Base-by-base conservation (phyloP, 2,329 filamentous ascomycete genomes). In the Hypoxylon sp. region DNA sequence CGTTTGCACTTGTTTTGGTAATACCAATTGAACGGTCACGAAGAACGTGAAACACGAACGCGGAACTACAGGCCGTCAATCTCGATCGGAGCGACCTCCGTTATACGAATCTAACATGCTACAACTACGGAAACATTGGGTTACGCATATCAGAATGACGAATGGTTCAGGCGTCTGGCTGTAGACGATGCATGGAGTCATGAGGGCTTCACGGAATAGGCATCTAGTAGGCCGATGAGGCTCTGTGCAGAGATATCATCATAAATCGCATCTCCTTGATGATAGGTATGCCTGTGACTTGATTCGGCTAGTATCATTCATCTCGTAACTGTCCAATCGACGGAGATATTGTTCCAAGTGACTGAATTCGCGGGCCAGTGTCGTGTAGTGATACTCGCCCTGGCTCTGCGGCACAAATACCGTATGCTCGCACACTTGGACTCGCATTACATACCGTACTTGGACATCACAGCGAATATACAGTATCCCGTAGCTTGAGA, bases 41-140 rank as follows among this genome's bases (percentile, higher is more conserved):
- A 46, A 63, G 53, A 42, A 60, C 55, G 48, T 54, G 51, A 23
- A 51, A 55, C 52, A 57, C 56, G 60, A 57, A 51, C 42, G 60
- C 56, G 57, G 56, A 42, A 63, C 56, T 60, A 49, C 31, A 38
- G 46, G 55, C 54, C 53, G 42, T 13, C 27, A 38, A 37, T 41
- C 15, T 43, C 26, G 31, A 48, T 55, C 18, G 43, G 43, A 46
- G 42, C 48, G 49, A 41, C n/a, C n/a, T n/a, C n/a, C n/a, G 45
- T 57, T 23, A 40, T 54, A 57, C 45, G 49, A 35, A 60, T 7
- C 20, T 43, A 48, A 29, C 15, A 35, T 21, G 8, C 40, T 7
- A 31, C 45, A 21, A 24, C 42, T 45, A 45, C 15, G 38, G 18
- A 23, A 23, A 17, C 48, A 45, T n/a, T 50, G 46, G 27, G 26